Conservation (phyloP, 164 flowering plant genomes). For the Dillenia suffruticosa region DNA sequence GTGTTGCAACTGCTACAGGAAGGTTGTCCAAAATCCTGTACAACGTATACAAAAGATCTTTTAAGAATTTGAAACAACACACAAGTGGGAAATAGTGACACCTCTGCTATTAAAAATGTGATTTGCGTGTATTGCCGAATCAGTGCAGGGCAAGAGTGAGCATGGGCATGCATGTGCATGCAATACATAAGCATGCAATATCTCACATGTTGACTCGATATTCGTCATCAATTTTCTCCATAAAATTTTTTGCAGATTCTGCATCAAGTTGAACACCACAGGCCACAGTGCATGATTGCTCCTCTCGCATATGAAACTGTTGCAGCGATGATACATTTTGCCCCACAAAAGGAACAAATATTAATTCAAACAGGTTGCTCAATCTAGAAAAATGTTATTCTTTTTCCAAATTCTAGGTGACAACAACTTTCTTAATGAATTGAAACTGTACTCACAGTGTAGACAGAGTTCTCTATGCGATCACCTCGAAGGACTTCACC, state of each 20-base stretch:
- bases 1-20: conserved; percentile 85
- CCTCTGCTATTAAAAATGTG: no score
- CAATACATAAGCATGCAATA: not conserved
- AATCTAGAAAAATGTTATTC: not conserved
- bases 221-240: conserved; percentile 62
- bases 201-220: conserved; percentile 62
- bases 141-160: no score
- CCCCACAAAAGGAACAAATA: not conserved
- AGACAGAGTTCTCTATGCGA: conserved; percentile 63
- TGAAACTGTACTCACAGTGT: conserved; percentile 27
- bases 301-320: conserved; percentile 57
- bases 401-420: not conserved
- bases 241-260: conserved; percentile 49
- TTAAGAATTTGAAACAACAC: not conserved
- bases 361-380: not conserved
- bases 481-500: conserved; percentile 77
- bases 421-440: not conserved
- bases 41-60: not conserved
- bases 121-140: no score
- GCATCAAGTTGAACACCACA: conserved; percentile 41
- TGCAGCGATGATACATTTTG: conserved; percentile 1
- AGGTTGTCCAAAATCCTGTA: conserved; percentile 78
- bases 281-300: conserved; percentile 44
- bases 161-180: no score
- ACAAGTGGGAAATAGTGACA: not conserved